Evolutionary conservation across 768 basidiomycete genomes (phyloP), one percentile per base, ranked within the genome.

Genomic region (Amanita rubescens): DNA sequence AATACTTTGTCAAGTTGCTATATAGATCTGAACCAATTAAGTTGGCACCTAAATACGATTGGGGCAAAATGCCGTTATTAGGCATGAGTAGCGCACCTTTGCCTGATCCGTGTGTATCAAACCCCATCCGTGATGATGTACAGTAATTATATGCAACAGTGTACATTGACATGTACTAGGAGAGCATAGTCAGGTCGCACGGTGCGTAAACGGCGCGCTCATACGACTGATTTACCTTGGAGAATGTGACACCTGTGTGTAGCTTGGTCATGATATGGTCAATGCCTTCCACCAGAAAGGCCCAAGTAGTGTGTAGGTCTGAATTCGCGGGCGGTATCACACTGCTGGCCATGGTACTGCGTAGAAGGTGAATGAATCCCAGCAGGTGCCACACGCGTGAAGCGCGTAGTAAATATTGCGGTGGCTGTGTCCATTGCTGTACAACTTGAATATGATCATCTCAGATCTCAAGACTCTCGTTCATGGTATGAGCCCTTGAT

Each of bases 61-160:
- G 60, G 57, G 43, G 34, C 48, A 5, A 38, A 24, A 25, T 14
- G 37, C 25, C 37, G 27, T 37, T 39, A 8, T 22, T 44, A 20
- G 8, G 3, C 15, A 24, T 44, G 25, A 3, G 17, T 27, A 27
- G n/a, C 37, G 9, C 17, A 53, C 52, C 52, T 30, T 43, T 53
- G 33, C 52, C 52, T 19, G 51, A 43, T 53, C 52, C 52, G 8
- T 34, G 34, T 32, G 43, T n/a, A 53, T 53, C 52, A 43, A 44
- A 53, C 3, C 52, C 52, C 84, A 86, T 87, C 67, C 84, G 85
- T 3, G 87, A 88, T 25, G 87, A 88, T 24, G 91, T 97, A 65
- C 96, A 99, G 68, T 95, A 98, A 74, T 98, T 97, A 77, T 99
- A 98, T 8, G 91, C 89, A 49, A 93, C 90, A 20, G 94, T 95